These are phyloP conservation scores for Neophaeococcomyces mojaviensis DNA, from an alignment of 2,329 filamentous ascomycete species.

Conservation along the genomic window DNA sequence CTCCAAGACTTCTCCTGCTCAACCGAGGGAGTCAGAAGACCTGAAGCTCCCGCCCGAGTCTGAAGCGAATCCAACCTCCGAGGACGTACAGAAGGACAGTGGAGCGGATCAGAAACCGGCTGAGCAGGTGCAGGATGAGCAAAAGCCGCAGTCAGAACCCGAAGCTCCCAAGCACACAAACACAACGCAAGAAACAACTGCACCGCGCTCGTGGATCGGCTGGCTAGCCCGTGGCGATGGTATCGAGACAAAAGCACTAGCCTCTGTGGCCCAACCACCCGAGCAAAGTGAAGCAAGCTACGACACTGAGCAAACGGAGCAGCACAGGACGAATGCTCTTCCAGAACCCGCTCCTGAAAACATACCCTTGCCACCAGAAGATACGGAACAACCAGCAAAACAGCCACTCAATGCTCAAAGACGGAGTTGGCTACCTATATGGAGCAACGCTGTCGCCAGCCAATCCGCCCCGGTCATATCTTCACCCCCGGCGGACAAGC, in stretches of 20 bases:
- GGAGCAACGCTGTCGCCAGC: conserved; percentile 25
- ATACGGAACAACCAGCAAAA: not conserved
- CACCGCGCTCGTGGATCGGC: conserved; percentile 4
- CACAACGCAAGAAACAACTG: not conserved
- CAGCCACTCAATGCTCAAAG: conserved; percentile 24
- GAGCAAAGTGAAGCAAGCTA: not conserved
- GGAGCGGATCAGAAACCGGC: not conserved
- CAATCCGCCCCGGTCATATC: conserved; percentile 3
- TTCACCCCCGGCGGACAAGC: not conserved
- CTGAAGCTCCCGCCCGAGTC: too few species aligned
- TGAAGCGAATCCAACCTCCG: not conserved
- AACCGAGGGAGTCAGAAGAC: not conserved
- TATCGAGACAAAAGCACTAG: not conserved
- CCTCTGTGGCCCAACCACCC: not conserved
- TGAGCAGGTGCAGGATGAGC: too few species aligned
- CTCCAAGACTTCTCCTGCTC: conserved; percentile 6
- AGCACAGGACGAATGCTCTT: not conserved
- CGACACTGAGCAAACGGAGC: not conserved
- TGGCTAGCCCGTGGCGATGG: conserved; percentile 9
- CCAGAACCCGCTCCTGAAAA: not conserved
- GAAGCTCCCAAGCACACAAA: not conserved
- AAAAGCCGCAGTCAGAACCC: conserved; percentile 11
- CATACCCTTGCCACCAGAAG: not conserved
- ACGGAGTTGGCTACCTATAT: conserved; percentile 40
- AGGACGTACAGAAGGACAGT: not conserved